These are phyloP conservation scores for Gastrolobium bilobum DNA, from an alignment of 306 rosid species.

Conservation along the genomic window DNA sequence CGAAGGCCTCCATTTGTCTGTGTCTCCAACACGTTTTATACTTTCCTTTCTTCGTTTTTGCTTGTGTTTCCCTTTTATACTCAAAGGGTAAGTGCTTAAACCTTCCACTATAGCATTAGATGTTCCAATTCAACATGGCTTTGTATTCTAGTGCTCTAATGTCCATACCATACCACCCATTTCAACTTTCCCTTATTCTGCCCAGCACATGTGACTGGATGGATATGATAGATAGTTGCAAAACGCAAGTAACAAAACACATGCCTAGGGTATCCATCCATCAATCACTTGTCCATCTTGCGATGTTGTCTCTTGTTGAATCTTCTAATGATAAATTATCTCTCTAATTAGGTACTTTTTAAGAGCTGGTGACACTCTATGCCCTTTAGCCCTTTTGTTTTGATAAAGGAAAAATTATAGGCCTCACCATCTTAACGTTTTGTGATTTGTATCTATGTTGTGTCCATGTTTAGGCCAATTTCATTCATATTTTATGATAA, in stretches of 20 bases:
- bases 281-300: slow-evolving; percentile 52
- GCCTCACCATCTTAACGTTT: slow-evolving; percentile 3
- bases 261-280: slow-evolving; percentile 46
- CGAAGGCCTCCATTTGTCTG: slow-evolving; percentile 8
- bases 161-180: slow-evolving; percentile 46
- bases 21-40: slow-evolving; percentile 15
- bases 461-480: slow-evolving; percentile 14
- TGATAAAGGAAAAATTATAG: background rate
- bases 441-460: background rate
- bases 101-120: slow-evolving; percentile 39
- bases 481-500: slow-evolving; percentile 28
- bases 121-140: slow-evolving; percentile 31
- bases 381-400: background rate
- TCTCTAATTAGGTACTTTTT: slow-evolving; percentile 4
- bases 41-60: slow-evolving; percentile 11
- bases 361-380: background rate
- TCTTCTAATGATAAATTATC: slow-evolving; percentile 41
- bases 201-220: slow-evolving; percentile 40
- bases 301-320: slow-evolving; percentile 41
- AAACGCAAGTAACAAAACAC: slow-evolving; percentile 49
- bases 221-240: slow-evolving; percentile 38
- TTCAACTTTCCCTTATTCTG: slow-evolving; percentile 50
- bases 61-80: slow-evolving; percentile 10
- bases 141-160: slow-evolving; percentile 39
- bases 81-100: slow-evolving; percentile 33